Evolutionary conservation across 495 filamentous ascomycete species (phyloP), one percentile per base, ranked within the genome.

Genomic region (Aspergillus saccharolyticus): DNA sequence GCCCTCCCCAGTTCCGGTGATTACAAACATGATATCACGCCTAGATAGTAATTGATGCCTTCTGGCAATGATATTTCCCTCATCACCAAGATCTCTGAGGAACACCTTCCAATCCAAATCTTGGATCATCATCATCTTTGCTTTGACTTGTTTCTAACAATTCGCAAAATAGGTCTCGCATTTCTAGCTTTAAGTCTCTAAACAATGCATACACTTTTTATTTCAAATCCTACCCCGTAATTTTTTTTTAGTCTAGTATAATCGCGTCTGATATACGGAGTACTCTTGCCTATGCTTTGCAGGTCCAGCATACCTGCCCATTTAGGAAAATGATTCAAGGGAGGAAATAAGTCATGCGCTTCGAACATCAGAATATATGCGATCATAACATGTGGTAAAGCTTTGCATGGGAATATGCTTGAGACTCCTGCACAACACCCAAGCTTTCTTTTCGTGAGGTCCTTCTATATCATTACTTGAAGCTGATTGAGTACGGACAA

Each of bases 31-130:
- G 21, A 39, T 78, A 85, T 79, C 71, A 74, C 68, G 87, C 87
- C 86, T 89, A 90, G 88, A 91, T 89, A 89, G 85, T 89, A 91
- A 80, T 78, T 85, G 85, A 89, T 81, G 80, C 80, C 76, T 83
- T 70, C 66, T 77, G 85, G 80, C 74, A 61, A 76, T 88, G 84
- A 86, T 80, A 77, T 78, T 80, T 72, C 62, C 68, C 58, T 79
- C 78, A 77, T 78, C 82, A 90, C 88, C 87, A 91, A 91, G 87
- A 91, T 91, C 87, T 85, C 88, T 91, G 87, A 91, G 85, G 77
- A 74, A 66, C 59, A 62, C 50, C 28, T 33, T 30, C 44, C 22
- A 44, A 33, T 52, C 57, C 48, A 50, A 58, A 33, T 54, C 52
- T 15, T 39, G 33, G 33, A 39, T 39, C 54, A 52, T 69, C 56